These are phyloP conservation scores for Alternaria triticimaculans DNA, from an alignment of 2,329 filamentous ascomycete genomes.

Conservation along the genomic window DNA sequence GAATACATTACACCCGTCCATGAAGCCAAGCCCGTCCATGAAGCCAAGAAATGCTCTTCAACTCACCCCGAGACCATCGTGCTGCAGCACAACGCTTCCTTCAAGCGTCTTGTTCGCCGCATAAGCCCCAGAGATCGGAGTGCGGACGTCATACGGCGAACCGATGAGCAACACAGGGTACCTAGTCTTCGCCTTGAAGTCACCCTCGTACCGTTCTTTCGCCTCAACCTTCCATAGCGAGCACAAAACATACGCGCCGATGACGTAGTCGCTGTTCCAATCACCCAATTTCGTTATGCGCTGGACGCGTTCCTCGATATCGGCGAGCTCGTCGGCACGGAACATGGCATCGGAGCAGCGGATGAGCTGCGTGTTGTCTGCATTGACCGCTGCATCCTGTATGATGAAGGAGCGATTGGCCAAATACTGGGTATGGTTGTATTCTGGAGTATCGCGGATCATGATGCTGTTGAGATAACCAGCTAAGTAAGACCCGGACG, in stretches of 20 bases:
- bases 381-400: neutral
- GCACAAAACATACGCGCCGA: neutral
- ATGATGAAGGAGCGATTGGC: neutral
- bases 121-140: neutral
- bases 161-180: neutral
- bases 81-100: neutral
- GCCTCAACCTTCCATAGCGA: neutral
- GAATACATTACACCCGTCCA: neutral
- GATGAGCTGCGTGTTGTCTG: neutral
- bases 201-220: neutral
- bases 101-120: neutral
- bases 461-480: neutral
- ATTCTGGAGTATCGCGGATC: neutral
- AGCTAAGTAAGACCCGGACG: neutral
- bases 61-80: neutral
- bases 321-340: neutral
- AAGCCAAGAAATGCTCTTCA: neutral
- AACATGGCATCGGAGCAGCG: neutral
- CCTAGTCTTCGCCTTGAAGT: neutral
- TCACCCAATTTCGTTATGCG: neutral
- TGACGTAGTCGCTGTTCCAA: neutral
- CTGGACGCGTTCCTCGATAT: neutral
- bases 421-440: neutral
- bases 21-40: neutral
- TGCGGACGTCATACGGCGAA: neutral